Evolutionary conservation across 495 filamentous ascomycete genomes (phyloP).

Genomic region (Aspergillus indologenus): DNA sequence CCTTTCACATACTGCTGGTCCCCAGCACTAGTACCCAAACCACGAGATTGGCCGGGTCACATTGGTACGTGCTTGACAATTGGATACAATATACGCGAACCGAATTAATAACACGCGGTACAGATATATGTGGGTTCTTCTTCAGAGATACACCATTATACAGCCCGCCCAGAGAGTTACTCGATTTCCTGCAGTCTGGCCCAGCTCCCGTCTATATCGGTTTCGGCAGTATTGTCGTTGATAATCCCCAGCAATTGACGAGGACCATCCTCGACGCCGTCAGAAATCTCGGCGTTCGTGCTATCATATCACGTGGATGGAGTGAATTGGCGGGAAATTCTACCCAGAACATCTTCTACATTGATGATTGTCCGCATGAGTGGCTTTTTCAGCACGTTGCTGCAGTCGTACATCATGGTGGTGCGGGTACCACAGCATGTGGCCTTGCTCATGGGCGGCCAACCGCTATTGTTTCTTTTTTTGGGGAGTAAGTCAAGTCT

Average conservation of each 20-base stretch:
- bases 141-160: conserved; percentile 52
- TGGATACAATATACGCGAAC: background rate
- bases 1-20: conserved; percentile 68
- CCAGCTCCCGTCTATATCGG: conserved; percentile 63
- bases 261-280: conserved; percentile 55
- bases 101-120: background rate
- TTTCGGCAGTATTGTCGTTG: conserved; percentile 65
- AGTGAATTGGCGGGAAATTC: conserved; percentile 52
- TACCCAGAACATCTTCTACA: conserved; percentile 49
- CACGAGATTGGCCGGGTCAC: conserved; percentile 56
- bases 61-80: conserved; percentile 36
- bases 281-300: conserved; percentile 45
- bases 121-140: conserved; percentile 60
- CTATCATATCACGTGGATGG: conserved; percentile 64
- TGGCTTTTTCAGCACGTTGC: conserved; percentile 65
- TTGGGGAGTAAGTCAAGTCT: conserved; percentile 50
- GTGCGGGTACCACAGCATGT: conserved; percentile 63
- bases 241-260: conserved; percentile 54
- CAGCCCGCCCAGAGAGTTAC: conserved; percentile 49
- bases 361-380: conserved; percentile 61
- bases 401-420: conserved; percentile 63
- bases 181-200: conserved; percentile 50
- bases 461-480: conserved; percentile 62
- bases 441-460: conserved; percentile 57
- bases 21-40: conserved; percentile 58